Conservation (phyloP, 2,329 filamentous ascomycete genomes). For the Aspergillus sclerotialis region DNA sequence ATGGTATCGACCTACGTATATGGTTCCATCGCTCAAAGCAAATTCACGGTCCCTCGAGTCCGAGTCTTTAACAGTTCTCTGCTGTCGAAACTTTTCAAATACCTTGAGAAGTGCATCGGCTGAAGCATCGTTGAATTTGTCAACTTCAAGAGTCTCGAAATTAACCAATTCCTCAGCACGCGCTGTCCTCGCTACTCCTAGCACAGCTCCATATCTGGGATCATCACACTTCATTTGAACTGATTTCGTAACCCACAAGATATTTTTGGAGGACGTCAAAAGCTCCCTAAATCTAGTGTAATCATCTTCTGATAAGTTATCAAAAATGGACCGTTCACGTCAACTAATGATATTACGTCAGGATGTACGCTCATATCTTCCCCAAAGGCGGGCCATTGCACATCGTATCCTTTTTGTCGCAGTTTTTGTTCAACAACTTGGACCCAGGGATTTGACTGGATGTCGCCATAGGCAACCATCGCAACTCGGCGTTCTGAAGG, state of each 20-base stretch:
- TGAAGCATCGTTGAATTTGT: constrained; percentile 4
- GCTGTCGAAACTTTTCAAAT: constrained; percentile 3
- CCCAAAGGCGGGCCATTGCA: constrained; percentile 3
- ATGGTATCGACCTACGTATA: constrained; percentile 6
- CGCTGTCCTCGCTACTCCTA: constrained; percentile 8
- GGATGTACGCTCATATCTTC: background rate
- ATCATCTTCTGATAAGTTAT: constrained; percentile 2
- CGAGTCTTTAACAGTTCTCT: background rate
- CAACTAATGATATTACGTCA: constrained; percentile 8
- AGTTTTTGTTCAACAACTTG: constrained; percentile 4
- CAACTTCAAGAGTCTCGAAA: constrained; percentile 9
- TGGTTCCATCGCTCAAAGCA: constrained; percentile 3
- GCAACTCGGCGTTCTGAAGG: background rate
- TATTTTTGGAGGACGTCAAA: background rate
- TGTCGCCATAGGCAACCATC: background rate
- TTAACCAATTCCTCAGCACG: constrained; percentile 6
- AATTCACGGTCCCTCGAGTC: constrained; percentile 9
- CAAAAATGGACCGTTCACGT: constrained; percentile 9
- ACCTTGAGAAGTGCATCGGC: constrained; percentile 2
- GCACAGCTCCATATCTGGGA: constrained; percentile 6
- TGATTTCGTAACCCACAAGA: constrained; percentile 6
- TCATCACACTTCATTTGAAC: constrained; percentile 7
- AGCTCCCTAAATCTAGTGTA: constrained; percentile 2
- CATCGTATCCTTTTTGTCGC: constrained; percentile 1
- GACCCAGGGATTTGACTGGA: constrained; percentile 1